These are phyloP conservation scores for Vickermania spadyakhi DNA, from an alignment of 208 protist species.

Conservation along the genomic window DNA sequence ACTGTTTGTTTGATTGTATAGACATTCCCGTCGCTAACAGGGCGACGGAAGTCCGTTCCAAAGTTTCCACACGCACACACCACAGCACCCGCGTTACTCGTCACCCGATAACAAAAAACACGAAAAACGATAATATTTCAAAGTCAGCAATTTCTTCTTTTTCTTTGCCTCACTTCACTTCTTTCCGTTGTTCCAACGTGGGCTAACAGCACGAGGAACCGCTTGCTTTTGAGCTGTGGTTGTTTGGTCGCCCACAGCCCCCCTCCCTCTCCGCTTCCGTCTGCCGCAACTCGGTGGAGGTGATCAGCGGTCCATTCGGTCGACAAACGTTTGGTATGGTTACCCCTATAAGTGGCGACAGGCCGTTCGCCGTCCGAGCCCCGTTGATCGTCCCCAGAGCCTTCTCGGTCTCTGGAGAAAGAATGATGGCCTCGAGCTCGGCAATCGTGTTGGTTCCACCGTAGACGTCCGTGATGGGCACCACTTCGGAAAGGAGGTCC, in stretches of 20 bases:
- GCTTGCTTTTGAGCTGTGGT: too few relatives aligned
- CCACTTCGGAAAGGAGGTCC: conserved; percentile 55
- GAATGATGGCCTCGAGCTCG: conserved; percentile 56
- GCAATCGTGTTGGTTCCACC: conserved; percentile 64
- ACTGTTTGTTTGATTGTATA: too few relatives aligned
- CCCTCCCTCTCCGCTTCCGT: background rate
- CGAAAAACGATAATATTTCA: too few relatives aligned
- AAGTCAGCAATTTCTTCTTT: too few relatives aligned
- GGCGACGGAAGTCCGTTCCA: too few relatives aligned
- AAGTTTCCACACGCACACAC: too few relatives aligned
- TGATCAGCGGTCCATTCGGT: conserved; percentile 27
- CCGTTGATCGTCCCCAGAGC: conserved; percentile 54
- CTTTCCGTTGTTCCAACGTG: too few relatives aligned
- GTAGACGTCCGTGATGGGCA: conserved; percentile 43
- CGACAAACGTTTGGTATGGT: conserved; percentile 54
- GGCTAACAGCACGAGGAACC: too few relatives aligned
- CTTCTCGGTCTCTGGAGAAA: conserved; percentile 68
- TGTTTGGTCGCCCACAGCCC: background rate
- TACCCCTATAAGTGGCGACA: conserved; percentile 38
- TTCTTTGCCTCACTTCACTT: too few relatives aligned
- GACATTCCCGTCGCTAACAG: too few relatives aligned
- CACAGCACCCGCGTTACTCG: too few relatives aligned
- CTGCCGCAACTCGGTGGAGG: conserved; percentile 55
- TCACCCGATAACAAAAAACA: too few relatives aligned
- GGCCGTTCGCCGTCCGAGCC: conserved; percentile 25